Percentiles rank a stretch among this genome's conserved stretches.
These are phyloP conservation scores for Aspergillus japonicus DNA, from an alignment of 2,329 filamentous ascomycete species.

Conservation along the genomic window DNA sequence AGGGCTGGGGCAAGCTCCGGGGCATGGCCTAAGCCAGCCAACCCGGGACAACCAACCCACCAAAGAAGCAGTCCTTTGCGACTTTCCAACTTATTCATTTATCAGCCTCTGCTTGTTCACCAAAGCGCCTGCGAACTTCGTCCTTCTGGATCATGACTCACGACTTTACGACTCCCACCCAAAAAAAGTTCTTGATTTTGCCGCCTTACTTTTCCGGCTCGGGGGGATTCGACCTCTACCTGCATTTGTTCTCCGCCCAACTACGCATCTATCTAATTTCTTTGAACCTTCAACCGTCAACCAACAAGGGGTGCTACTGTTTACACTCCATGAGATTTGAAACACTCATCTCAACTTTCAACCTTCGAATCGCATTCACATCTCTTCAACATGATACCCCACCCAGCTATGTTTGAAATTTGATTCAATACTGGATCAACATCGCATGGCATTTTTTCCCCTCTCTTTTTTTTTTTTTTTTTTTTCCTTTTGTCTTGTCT, in stretches of 20 bases:
- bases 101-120: conserved; percentile 10
- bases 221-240: conserved; percentile 10
- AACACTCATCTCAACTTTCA: not conserved
- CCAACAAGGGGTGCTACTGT: not conserved
- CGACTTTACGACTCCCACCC: conserved; percentile 21
- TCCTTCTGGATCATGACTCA: conserved; percentile 18
- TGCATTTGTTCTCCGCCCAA: conserved; percentile 4
- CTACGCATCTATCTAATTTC: not conserved
- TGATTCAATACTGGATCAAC: not conserved
- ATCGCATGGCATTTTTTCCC: not conserved
- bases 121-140: not conserved
- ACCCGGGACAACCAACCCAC: not conserved
- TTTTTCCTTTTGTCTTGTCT: not conserved
- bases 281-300: not conserved
- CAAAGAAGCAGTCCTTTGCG: not conserved
- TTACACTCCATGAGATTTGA: not conserved
- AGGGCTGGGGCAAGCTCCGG: conserved; percentile 42
- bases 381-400: conserved; percentile 12
- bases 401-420: not conserved
- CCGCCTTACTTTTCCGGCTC: not conserved
- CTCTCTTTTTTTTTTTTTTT: not conserved
- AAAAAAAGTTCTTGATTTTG: conserved; percentile 27
- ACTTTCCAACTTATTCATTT: not conserved
- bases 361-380: not conserved
- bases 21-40: conserved; percentile 30